Evolutionary conservation across 768 basidiomycete species (phyloP).

Genomic region (Tricholoma terreum): DNA sequence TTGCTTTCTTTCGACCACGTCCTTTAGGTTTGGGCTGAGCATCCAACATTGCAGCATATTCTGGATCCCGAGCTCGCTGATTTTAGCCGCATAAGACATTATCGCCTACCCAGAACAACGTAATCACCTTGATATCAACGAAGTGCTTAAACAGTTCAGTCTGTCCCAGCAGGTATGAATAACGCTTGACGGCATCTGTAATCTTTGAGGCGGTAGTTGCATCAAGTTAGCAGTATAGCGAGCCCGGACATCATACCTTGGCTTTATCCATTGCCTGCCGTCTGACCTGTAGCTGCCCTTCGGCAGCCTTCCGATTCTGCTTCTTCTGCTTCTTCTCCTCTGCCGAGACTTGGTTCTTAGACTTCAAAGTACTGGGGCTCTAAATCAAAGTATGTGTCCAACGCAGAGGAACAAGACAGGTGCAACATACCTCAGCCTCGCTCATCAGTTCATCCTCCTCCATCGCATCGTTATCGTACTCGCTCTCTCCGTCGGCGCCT

Average conservation of each 20-base stretch:
- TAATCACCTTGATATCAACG: conserved; percentile 85
- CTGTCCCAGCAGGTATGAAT: conserved; percentile 96
- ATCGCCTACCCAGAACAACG: background rate
- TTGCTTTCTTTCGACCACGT: conserved; percentile 78
- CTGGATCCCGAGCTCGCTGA: conserved; percentile 86
- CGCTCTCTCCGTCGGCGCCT: conserved; percentile 72
- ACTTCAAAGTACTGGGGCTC: background rate
- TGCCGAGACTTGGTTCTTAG: conserved; percentile 6
- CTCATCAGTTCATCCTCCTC: conserved; percentile 65
- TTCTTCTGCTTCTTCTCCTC: conserved; percentile 33
- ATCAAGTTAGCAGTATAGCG: background rate
- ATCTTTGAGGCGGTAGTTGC: conserved; percentile 47
- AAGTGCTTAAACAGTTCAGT: conserved; percentile 99
- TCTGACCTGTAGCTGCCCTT: conserved; percentile 65
- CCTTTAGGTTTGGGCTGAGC: conserved; percentile 84
- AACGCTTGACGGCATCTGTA: conserved; percentile 92
- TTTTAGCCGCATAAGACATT: background rate
- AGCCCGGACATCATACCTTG: conserved; percentile 48
- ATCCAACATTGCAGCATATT: conserved; percentile 87
- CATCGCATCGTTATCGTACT: conserved; percentile 57
- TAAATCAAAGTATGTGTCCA: background rate
- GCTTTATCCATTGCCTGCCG: conserved; percentile 86
- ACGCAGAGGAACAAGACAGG: background rate
- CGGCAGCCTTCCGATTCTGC: conserved; percentile 61
- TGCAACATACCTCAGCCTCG: conserved; percentile 40